These are phyloP conservation scores for Deinandra increscens DNA, from an alignment of 129 eudicot species.

Conservation along the genomic window DNA sequence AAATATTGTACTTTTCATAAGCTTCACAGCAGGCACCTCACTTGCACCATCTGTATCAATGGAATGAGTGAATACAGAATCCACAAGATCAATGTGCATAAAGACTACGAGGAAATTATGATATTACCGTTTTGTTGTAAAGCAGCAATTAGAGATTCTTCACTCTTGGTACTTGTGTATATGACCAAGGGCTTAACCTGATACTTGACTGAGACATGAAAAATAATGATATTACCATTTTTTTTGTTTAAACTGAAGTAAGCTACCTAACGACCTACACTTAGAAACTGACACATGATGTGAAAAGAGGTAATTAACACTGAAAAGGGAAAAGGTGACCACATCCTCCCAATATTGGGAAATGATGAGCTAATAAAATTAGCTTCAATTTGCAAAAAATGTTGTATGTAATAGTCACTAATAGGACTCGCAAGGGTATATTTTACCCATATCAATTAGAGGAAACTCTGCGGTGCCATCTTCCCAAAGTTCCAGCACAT, in stretches of 20 bases:
- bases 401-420: slow-evolving; percentile 5
- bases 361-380: neutral
- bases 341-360: slow-evolving; percentile 8
- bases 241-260: slow-evolving; percentile 12
- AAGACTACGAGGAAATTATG: slow-evolving; percentile 19
- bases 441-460: slow-evolving; percentile 75
- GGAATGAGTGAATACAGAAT: slow-evolving; percentile 16
- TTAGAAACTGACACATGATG: neutral
- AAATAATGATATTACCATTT: slow-evolving; percentile 8
- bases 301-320: no score
- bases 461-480: slow-evolving; percentile 67
- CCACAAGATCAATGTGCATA: slow-evolving; percentile 16
- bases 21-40: slow-evolving; percentile 70
- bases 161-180: slow-evolving; percentile 89
- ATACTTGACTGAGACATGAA: slow-evolving; percentile 63
- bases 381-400: slow-evolving; percentile 7
- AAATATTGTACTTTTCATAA: slow-evolving; percentile 91
- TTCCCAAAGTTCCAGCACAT: slow-evolving; percentile 92
- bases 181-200: slow-evolving; percentile 85
- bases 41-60: slow-evolving; percentile 54
- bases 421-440: slow-evolving; percentile 2
- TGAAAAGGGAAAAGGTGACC: neutral
- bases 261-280: slow-evolving; percentile 6
- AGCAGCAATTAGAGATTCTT: slow-evolving; percentile 74
- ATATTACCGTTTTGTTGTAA: slow-evolving; percentile 67